Percentiles rank a stretch among this genome's conserved stretches.
Evolutionary conservation across 306 rosid genomes (phyloP).

Genomic region (Ziziphus jujuba): DNA sequence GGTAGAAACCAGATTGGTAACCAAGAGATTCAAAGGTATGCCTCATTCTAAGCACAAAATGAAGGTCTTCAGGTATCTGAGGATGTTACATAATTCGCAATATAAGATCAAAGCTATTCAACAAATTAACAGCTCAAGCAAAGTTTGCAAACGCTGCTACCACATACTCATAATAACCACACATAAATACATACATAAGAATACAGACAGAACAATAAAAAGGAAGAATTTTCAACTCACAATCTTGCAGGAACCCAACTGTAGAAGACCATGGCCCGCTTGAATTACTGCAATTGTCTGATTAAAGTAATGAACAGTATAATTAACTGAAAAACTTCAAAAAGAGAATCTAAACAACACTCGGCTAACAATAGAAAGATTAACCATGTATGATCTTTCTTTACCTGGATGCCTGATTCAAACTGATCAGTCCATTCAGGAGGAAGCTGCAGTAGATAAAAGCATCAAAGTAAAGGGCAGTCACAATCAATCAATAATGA

Average conservation of each 20-base stretch:
- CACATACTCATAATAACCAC: not conserved
- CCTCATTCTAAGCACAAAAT: constrained; percentile 97
- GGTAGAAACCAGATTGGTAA: constrained; percentile 90
- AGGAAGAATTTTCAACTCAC: constrained; percentile 47
- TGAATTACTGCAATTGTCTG: constrained; percentile 99
- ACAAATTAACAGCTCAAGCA: not conserved
- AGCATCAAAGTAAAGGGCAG: constrained; percentile 35
- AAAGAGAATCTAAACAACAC: constrained; percentile 7
- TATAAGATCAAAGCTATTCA: not conserved
- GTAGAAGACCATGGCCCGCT: constrained; percentile 99
- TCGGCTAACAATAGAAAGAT: constrained; percentile 8
- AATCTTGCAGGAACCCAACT: constrained; percentile 97
- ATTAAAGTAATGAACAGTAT: constrained; percentile 23
- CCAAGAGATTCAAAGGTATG: constrained; percentile 98
- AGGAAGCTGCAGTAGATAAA: constrained; percentile 89
- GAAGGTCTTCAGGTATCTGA: constrained; percentile 97
- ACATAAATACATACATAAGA: not conserved
- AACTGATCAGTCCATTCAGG: constrained; percentile 98
- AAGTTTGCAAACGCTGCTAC: not conserved
- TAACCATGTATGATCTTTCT: constrained; percentile 32
- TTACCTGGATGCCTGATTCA: constrained; percentile 98
- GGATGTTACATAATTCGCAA: constrained; percentile 2
- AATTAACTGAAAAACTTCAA: not conserved
- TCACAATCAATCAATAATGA: constrained; percentile 37
- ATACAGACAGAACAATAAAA: not conserved